These are phyloP conservation scores for Arabis hirsuta DNA, from an alignment of 345 rosid genomes.

Conservation along the genomic window DNA sequence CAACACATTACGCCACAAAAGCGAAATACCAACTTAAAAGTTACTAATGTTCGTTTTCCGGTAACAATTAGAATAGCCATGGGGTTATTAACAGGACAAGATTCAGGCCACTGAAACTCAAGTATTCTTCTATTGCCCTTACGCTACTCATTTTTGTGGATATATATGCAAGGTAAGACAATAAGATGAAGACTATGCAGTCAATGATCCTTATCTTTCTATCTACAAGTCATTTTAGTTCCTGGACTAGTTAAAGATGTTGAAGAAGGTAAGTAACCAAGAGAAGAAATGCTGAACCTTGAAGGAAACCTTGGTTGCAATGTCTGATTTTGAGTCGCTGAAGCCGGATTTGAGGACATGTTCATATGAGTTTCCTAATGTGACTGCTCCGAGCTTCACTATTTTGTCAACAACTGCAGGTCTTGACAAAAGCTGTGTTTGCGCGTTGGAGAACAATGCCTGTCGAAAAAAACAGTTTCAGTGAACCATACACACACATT, in stretches of 20 bases:
- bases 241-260: background rate
- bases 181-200: too few species aligned
- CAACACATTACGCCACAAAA: slow-evolving; percentile 32
- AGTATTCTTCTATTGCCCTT: background rate
- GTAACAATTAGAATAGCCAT: background rate
- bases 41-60: background rate
- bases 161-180: too few species aligned
- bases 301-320: slow-evolving; percentile 73
- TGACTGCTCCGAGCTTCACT: slow-evolving; percentile 52
- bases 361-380: slow-evolving; percentile 58
- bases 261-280: background rate
- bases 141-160: background rate
- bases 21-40: background rate
- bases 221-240: background rate
- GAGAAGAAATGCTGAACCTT: slow-evolving; percentile 52
- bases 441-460: slow-evolving; percentile 65
- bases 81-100: background rate
- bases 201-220: too few species aligned
- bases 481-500: background rate
- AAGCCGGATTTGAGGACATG: slow-evolving; percentile 62
- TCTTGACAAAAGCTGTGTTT: slow-evolving; percentile 59
- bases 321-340: slow-evolving; percentile 55
- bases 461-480: slow-evolving; percentile 40
- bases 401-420: slow-evolving; percentile 56
- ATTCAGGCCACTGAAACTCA: background rate